These are phyloP conservation scores for Gillenia trifoliata DNA, from an alignment of 306 rosid genomes.

Conservation along the genomic window DNA sequence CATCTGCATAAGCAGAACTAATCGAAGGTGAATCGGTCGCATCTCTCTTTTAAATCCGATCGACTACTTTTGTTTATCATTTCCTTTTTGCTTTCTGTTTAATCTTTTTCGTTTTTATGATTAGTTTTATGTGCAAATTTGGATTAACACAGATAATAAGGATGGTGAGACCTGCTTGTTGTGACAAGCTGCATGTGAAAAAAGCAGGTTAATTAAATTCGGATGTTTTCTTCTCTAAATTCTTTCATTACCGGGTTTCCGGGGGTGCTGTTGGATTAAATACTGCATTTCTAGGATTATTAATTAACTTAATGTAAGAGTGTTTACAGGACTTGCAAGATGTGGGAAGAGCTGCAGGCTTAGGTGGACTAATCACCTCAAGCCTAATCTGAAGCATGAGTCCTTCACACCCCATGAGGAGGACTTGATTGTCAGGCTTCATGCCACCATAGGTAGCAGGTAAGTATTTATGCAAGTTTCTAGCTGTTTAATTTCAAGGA, in stretches of 20 bases:
- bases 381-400: slow-evolving; percentile 59
- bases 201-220: slow-evolving; percentile 57
- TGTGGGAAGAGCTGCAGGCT: slow-evolving; percentile 78
- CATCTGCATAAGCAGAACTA: slow-evolving; percentile 23
- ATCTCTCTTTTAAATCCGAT: slow-evolving; percentile 1
- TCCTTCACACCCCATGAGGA: slow-evolving; percentile 80
- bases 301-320: not conserved
- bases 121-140: slow-evolving; percentile 12
- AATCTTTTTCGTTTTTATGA: not conserved
- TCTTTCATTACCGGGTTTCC: not conserved
- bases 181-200: slow-evolving; percentile 52
- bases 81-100: not conserved
- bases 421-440: slow-evolving; percentile 79
- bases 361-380: slow-evolving; percentile 53
- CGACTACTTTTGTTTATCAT: slow-evolving; percentile 1
- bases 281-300: not conserved
- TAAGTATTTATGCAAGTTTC: slow-evolving; percentile 5
- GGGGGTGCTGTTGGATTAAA: not conserved
- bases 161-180: slow-evolving; percentile 59
- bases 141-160: slow-evolving; percentile 19
- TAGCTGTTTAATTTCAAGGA: not conserved
- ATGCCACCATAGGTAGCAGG: slow-evolving; percentile 98
- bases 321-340: slow-evolving; percentile 55
- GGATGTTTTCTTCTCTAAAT: not conserved
- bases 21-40: slow-evolving; percentile 8